Base-by-base conservation (phyloP, 2,329 filamentous ascomycete genomes). In the Penicillium sclerotiorum region DNA sequence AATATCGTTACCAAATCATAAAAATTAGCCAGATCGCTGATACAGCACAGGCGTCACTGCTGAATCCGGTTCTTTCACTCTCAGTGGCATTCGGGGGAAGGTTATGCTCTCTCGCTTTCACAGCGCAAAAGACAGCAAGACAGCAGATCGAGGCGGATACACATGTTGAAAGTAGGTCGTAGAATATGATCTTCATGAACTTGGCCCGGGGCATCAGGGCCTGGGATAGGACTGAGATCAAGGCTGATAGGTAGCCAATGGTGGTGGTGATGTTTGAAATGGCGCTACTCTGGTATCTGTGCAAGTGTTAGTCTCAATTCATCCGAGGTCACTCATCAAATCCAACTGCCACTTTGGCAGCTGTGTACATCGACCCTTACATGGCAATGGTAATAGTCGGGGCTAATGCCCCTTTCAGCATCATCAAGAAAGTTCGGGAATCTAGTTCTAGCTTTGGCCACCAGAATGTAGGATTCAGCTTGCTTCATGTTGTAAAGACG, bases 11-110 rank as follows among this genome's bases (percentile, higher is more conserved):
- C 75, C 84, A 90, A 42, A 89, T 86, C 66, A 83, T 81, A 52
- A 82, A 78, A 61, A 90, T 84, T 1, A 90, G 74, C 85, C 85
- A 90, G 2, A 89, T 72, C 0, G 73, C 87, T 37, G 83, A 82
- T 0, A 90, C 86, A 1, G 81, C 86, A 12, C 82, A 82, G 48
- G 88, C 86, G 37, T 84, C 86, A 13, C 85, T 84, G 62, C 86
- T 90, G 68, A 88, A 90, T 1, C 66, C 65, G 21, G 63, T 54
- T 3, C 57, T 61, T 18, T 55, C 52, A 4, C 60, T 64, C 5
- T 69, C 72, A 9, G 52, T 60, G 1, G 60, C 58, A 38, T 61
- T 52, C 3, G 56, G 32, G 1, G 77, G 76, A 2, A 55, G 59
- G 7, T 82, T 87, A 59, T 88, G 76, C 36, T 80, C 58, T 50